These are phyloP conservation scores for Xylariales sp. DNA, from an alignment of 2,329 filamentous ascomycete species.

Conservation along the genomic window DNA sequence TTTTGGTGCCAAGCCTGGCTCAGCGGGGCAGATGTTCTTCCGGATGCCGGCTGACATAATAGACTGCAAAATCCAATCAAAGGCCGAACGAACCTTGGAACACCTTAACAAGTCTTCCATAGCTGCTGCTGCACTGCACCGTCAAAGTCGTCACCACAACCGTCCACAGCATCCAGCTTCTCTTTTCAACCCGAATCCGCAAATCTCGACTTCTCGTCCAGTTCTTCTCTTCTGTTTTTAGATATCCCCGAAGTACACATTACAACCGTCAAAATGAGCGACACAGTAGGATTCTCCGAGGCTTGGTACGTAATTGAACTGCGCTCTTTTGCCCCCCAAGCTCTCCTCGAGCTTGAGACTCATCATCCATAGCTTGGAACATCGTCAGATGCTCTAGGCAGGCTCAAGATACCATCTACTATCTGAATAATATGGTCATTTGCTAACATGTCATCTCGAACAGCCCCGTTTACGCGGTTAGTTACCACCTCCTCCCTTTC, in stretches of 20 bases:
- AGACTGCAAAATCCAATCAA: constrained; percentile 7
- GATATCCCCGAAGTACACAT: not conserved
- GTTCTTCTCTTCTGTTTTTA: constrained; percentile 7
- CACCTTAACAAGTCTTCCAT: not conserved
- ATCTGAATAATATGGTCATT: constrained; percentile 5
- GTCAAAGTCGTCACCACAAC: constrained; percentile 7
- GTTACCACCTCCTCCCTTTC: constrained; percentile 41
- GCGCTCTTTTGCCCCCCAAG: constrained; percentile 15
- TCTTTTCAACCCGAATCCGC: constrained; percentile 11
- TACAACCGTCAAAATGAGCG: constrained; percentile 21
- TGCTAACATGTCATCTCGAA: constrained; percentile 22
- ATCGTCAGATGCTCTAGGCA: constrained; percentile 10
- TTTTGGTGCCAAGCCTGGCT: too few species aligned
- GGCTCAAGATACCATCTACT: too few species aligned
- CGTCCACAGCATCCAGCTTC: constrained; percentile 1
- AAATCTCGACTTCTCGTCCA: constrained; percentile 1
- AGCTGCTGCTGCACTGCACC: constrained; percentile 7
- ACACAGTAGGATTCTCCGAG: constrained; percentile 18
- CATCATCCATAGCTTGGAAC: constrained; percentile 18
- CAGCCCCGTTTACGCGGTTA: constrained; percentile 98
- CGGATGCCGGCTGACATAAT: constrained; percentile 4
- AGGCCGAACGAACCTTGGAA: constrained; percentile 8
- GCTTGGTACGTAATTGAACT: constrained; percentile 29
- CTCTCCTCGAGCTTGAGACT: constrained; percentile 6
- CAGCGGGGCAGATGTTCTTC: too few species aligned